phyloP scores from a whole-genome alignment of 1,284 basidiomycete species.

The Mycocalia duriaeana region DNA sequence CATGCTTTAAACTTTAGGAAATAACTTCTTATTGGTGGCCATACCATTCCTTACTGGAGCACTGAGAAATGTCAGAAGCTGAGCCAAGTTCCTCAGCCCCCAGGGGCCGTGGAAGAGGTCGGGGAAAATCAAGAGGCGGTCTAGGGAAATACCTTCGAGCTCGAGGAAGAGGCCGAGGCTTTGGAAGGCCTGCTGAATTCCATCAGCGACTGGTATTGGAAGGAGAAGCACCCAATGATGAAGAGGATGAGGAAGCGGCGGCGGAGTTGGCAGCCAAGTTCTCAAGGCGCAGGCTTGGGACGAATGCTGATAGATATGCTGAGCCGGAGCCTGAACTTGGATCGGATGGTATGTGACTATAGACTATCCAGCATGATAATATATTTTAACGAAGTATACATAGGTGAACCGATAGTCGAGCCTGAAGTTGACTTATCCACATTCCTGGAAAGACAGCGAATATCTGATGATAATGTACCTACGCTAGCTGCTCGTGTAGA shows the following conservation, averaged over 20 bases:
- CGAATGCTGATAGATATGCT: conserved; percentile 67
- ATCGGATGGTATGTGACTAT: conserved; percentile 52
- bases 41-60: not conserved
- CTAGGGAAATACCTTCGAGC: conserved; percentile 70
- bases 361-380: not conserved
- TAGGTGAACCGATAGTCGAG: conserved; percentile 64
- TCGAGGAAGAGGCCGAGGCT: conserved; percentile 52
- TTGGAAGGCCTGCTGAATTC: conserved; percentile 62
- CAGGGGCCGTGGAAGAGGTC: conserved; percentile 32
- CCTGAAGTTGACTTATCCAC: conserved; percentile 68
- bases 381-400: not conserved
- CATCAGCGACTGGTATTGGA: conserved; percentile 53
- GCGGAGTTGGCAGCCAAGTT: conserved; percentile 47
- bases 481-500: conserved; percentile 32
- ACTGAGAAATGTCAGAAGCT: not conserved
- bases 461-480: conserved; percentile 35
- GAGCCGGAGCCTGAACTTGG: conserved; percentile 62
- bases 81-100: not conserved
- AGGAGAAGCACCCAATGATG: conserved; percentile 42
- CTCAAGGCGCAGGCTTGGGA: conserved; percentile 50
- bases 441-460: conserved; percentile 59
- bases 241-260: conserved; percentile 44
- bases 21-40: no score
- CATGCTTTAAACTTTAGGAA: no score
- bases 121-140: conserved; percentile 60